Conservation (phyloP, 176 grass and related monocot species). For the Pontederia paniculata region DNA sequence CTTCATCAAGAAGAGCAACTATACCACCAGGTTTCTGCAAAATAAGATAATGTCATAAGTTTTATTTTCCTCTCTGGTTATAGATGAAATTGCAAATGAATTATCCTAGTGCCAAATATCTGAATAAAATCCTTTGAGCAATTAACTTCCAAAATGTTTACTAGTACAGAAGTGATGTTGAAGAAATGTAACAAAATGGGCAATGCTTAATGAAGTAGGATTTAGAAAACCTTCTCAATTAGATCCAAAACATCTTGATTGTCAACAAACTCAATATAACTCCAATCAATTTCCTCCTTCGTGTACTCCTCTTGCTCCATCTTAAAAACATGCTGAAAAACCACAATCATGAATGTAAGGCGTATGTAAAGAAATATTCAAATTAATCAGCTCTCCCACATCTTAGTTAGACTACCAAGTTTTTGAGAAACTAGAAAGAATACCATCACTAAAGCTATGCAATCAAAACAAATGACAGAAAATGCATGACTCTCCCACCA, state of each 20-base stretch:
- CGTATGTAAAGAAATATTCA: not conserved
- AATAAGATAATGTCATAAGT: slow-evolving; percentile 16
- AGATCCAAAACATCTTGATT: slow-evolving; percentile 99
- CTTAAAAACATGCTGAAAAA: slow-evolving; percentile 97
- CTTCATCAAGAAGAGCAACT: slow-evolving; percentile 96
- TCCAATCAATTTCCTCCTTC: slow-evolving; percentile 99
- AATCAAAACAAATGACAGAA: too few species aligned
- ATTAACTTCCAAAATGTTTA: too few species aligned
- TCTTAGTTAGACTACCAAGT: too few species aligned
- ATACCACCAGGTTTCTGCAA: slow-evolving; percentile 97
- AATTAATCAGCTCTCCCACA: not conserved
- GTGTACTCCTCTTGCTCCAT: slow-evolving; percentile 99
- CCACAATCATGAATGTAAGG: slow-evolving; percentile 5
- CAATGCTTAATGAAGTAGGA: not conserved
- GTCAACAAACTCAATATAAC: slow-evolving; percentile 97
- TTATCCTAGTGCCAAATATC: too few species aligned
- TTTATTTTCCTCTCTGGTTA: not conserved
- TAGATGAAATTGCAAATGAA: too few species aligned
- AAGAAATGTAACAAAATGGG: too few species aligned
- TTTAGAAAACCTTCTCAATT: slow-evolving; percentile 72
- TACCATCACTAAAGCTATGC: too few species aligned
- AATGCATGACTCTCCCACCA: too few species aligned
- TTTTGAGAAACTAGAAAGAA: too few species aligned
- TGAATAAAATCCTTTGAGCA: too few species aligned
- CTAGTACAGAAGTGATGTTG: too few species aligned